Evolutionary conservation across 2,329 filamentous ascomycete genomes (phyloP).

Genomic region (Sclerotinia glacialis): DNA sequence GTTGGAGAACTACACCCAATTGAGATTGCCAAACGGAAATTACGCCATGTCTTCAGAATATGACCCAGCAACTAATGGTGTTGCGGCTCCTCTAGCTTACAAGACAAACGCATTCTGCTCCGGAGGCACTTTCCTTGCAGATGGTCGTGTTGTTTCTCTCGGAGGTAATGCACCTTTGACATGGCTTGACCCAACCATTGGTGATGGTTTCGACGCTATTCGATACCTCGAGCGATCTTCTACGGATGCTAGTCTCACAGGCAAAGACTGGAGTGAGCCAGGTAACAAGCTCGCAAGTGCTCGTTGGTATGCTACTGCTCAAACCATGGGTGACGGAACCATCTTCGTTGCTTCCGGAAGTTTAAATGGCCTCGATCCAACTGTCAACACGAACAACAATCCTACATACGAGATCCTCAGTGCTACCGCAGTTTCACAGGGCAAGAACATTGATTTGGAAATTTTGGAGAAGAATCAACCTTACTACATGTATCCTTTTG

Average conservation of each 20-base stretch:
- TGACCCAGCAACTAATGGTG: slow-evolving; percentile 49
- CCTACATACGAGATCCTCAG: slow-evolving; percentile 61
- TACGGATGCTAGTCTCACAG: slow-evolving; percentile 46
- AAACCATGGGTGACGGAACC: slow-evolving; percentile 55
- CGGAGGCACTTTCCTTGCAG: slow-evolving; percentile 56
- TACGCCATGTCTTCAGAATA: slow-evolving; percentile 61
- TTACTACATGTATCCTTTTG: slow-evolving; percentile 64
- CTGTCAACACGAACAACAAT: slow-evolving; percentile 56
- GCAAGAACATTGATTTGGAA: slow-evolving; percentile 49
- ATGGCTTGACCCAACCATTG: slow-evolving; percentile 56
- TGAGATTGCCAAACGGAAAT: slow-evolving; percentile 52
- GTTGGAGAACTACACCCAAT: slow-evolving; percentile 59
- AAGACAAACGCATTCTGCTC: slow-evolving; percentile 61
- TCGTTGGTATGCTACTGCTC: slow-evolving; percentile 60
- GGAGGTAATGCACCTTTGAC: slow-evolving; percentile 57
- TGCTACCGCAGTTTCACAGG: slow-evolving; percentile 46
- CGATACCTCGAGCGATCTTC: slow-evolving; percentile 53
- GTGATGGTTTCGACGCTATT: slow-evolving; percentile 57
- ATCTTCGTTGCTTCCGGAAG: slow-evolving; percentile 61
- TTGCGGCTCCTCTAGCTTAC: slow-evolving; percentile 48
- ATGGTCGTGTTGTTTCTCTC: slow-evolving; percentile 54
- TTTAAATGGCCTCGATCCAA: slow-evolving; percentile 56
- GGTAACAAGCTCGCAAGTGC: slow-evolving; percentile 53
- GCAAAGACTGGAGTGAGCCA: slow-evolving; percentile 53
- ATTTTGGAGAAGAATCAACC: slow-evolving; percentile 57